Conservation (phyloP, 2,329 filamentous ascomycete genomes). For the Aspergillus brunneoviolaceus region DNA sequence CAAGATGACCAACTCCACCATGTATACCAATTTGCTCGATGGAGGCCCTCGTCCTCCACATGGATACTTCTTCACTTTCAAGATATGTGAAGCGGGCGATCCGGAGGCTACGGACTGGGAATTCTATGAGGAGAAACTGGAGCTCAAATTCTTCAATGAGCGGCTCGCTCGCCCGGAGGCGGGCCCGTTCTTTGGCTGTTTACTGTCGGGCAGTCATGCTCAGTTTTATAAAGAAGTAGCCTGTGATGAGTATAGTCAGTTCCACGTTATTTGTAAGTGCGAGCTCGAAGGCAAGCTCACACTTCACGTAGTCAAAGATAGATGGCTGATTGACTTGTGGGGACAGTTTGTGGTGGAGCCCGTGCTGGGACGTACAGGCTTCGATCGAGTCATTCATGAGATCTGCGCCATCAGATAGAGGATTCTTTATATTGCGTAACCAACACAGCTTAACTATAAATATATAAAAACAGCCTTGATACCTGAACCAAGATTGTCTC, state of each 20-base stretch:
- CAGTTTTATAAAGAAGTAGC: background rate
- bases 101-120: background rate
- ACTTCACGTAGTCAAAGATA: background rate
- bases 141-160: background rate
- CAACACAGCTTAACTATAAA: too few species aligned
- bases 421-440: too few species aligned
- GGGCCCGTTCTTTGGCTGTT: background rate
- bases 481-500: too few species aligned
- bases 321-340: background rate
- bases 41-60: too few species aligned
- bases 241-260: background rate
- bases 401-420: background rate
- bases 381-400: background rate
- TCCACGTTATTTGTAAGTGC: background rate
- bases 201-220: background rate
- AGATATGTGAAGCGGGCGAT: background rate
- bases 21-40: too few species aligned
- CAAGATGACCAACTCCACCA: too few species aligned
- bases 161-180: background rate
- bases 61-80: background rate
- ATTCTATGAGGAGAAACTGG: background rate
- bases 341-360: background rate
- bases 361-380: background rate
- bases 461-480: too few species aligned
- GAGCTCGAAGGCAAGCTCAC: background rate